These are phyloP conservation scores for Lenzites betulinus DNA, from an alignment of 768 basidiomycete species.

Conservation along the genomic window DNA sequence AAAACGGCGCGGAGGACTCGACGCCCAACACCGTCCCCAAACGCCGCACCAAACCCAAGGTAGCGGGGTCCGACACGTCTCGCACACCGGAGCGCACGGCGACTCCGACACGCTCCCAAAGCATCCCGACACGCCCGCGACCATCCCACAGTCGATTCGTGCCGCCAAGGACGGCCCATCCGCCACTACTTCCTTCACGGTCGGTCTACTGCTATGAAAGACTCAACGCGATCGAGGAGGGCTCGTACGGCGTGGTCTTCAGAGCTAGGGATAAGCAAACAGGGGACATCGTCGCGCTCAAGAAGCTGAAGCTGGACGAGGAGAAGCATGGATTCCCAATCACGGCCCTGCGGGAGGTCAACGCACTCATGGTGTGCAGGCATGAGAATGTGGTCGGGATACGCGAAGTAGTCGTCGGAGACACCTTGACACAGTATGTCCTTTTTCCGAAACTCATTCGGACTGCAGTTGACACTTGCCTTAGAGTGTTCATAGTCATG, in stretches of 20 bases:
- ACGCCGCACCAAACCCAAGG: conserved; percentile 54
- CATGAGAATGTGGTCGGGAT: conserved; percentile 98
- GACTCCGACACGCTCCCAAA: conserved; percentile 22
- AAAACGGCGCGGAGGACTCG: conserved; percentile 43
- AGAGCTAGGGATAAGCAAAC: conserved; percentile 95
- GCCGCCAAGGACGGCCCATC: conserved; percentile 76
- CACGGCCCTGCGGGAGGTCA: conserved; percentile 91
- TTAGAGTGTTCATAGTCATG: conserved; percentile 99
- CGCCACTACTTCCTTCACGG: conserved; percentile 80
- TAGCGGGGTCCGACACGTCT: conserved; percentile 25
- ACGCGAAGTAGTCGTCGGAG: conserved; percentile 96
- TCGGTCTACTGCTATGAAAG: conserved; percentile 94
- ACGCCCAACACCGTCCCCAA: conserved; percentile 48
- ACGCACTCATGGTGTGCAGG: conserved; percentile 91
- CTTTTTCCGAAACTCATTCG: not conserved
- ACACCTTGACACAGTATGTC: conserved; percentile 97
- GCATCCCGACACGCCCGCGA: conserved; percentile 21
- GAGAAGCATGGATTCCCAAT: conserved; percentile 99
- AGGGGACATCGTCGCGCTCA: conserved; percentile 94
- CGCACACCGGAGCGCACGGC: conserved; percentile 26
- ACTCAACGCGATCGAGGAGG: conserved; percentile 98
- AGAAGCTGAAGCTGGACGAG: conserved; percentile 97
- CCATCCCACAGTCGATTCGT: conserved; percentile 65
- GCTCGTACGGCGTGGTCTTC: conserved; percentile 96
- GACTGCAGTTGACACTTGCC: not conserved